Percentiles rank a stretch among this genome's conserved stretches.
phyloP scores from a whole-genome alignment of 2,329 filamentous ascomycete species.

The Aureobasidium sp. region DNA sequence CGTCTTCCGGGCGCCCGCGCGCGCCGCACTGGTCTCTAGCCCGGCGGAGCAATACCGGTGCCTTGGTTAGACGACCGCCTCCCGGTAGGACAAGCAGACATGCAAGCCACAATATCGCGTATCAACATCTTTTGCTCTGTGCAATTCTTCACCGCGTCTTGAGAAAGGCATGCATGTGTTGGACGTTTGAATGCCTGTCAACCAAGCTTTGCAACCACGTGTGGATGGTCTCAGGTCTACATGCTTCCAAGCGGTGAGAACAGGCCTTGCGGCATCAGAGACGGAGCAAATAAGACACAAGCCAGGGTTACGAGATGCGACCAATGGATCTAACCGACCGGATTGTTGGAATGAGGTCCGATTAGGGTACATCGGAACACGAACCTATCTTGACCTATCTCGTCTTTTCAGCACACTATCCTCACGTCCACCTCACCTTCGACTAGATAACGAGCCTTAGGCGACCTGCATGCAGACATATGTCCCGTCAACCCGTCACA shows the following conservation, averaged over 20 bases:
- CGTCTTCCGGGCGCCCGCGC: neutral
- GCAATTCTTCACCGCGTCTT: conserved; percentile 1
- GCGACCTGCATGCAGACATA: neutral
- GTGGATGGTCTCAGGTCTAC: neutral
- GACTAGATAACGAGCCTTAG: neutral
- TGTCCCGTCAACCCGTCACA: neutral
- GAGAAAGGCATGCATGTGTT: conserved; percentile 3
- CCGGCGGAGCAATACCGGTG: neutral
- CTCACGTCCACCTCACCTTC: neutral
- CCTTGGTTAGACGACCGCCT: conserved; percentile 5
- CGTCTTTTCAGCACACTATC: neutral
- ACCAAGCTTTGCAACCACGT: conserved; percentile 13
- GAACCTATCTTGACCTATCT: neutral
- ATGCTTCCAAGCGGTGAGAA: neutral
- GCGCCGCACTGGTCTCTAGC: neutral
- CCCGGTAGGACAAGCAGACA: neutral
- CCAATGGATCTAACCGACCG: neutral
- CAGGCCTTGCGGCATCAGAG: neutral
- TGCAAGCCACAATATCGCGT: conserved; percentile 10
- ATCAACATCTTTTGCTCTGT: neutral
- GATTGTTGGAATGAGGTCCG: neutral
- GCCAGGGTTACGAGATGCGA: neutral
- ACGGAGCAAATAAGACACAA: neutral
- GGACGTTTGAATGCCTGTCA: neutral
- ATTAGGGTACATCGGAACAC: neutral